Conservation (phyloP, 495 filamentous ascomycete genomes). For the Aspergillus nanangensis region DNA sequence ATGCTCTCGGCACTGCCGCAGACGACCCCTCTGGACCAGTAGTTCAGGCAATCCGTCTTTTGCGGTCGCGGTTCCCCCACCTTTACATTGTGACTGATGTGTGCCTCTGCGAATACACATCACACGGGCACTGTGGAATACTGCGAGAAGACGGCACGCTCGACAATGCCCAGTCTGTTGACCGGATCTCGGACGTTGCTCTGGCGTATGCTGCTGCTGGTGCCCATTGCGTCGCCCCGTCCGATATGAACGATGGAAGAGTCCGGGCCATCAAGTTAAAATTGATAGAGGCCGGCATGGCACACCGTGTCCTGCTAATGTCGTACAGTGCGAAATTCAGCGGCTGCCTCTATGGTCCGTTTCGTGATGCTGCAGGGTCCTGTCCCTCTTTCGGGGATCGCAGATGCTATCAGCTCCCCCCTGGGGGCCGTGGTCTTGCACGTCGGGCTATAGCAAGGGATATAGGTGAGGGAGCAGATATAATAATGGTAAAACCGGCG, state of each 20-base stretch:
- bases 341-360: slow-evolving; percentile 93
- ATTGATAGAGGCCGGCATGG: slow-evolving; percentile 84
- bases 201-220: slow-evolving; percentile 89
- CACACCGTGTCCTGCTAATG: slow-evolving; percentile 88
- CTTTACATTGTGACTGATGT: slow-evolving; percentile 91
- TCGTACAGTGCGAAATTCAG: slow-evolving; percentile 97
- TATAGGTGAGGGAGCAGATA: slow-evolving; percentile 89
- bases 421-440: slow-evolving; percentile 87
- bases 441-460: slow-evolving; percentile 87
- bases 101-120: slow-evolving; percentile 97
- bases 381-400: slow-evolving; percentile 90
- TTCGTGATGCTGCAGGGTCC: slow-evolving; percentile 93
- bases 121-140: slow-evolving; percentile 97
- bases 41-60: slow-evolving; percentile 73
- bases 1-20: slow-evolving; percentile 86
- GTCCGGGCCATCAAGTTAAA: slow-evolving; percentile 96
- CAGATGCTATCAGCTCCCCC: slow-evolving; percentile 92
- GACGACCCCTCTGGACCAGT: slow-evolving; percentile 93
- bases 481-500: slow-evolving; percentile 98
- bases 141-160: slow-evolving; percentile 85
- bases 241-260: slow-evolving; percentile 98
- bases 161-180: slow-evolving; percentile 87
- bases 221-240: slow-evolving; percentile 93
- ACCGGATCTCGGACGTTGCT: slow-evolving; percentile 89
- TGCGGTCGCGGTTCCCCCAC: slow-evolving; percentile 77